Evolutionary conservation across 2,329 filamentous ascomycete species (phyloP), one percentile per base, ranked within the genome.

Genomic region (Claviceps pazoutovae): DNA sequence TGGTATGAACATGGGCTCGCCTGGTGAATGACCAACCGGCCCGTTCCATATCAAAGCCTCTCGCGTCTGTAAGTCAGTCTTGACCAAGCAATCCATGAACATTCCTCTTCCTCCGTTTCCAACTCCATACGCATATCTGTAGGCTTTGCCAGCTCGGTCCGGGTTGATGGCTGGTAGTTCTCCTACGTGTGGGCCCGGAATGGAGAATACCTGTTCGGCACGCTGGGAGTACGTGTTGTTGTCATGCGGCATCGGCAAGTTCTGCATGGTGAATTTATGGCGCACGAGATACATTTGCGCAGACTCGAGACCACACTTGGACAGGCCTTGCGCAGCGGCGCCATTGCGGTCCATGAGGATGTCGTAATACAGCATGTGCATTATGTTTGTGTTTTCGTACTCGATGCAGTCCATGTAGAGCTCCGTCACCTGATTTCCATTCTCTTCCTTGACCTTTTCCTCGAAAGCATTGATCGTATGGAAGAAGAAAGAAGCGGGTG

Each of bases 381-480:
- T 68, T 16, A 89, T 71, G 53, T 87, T 80, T 0, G 77, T 67
- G 49, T 78, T 83, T 0, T 78, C 72, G 60, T 84, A 89, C 49
- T 77, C 70, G 34, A 82, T 66, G 1, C 84, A 62, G 55, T 94
- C 88, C 51, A 83, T 79, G 34, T 81, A 70, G 17, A 93, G 71
- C 54, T 82, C 72, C 1, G 57, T 64, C 13, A 51, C 50, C 9
- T 58, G 52, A 11, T 60, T 52, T 2, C 61, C 62, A 0, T 62
- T 58, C 1, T 71, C 68, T 1, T 65, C 67, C 34, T 68, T 64
- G 0, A 60, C 54, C 0, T 59, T 56, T 56, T 86, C 76, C 59
- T 91, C 85, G 62, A 82, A 93, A 0, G 86, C 78, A 58, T 94
- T 94, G 61, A 88, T 71, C 0, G 78, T 79, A 66, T 95, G 88